phyloP scores from a whole-genome alignment of 345 rosid genomes.

The Gossypium ekmanianum region DNA sequence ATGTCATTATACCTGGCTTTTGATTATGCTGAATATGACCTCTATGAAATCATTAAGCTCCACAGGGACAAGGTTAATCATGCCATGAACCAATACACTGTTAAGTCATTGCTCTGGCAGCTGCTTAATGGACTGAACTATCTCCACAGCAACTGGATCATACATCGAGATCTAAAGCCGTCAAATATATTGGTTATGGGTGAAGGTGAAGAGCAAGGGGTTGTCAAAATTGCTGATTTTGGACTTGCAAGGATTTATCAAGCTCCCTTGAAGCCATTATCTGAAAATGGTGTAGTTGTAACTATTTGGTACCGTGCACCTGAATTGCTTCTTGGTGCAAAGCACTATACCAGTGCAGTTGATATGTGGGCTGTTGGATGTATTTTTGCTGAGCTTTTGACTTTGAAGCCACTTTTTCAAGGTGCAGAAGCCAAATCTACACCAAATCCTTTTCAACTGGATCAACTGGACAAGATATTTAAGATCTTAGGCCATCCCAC shows the following conservation, averaged over 20 bases:
- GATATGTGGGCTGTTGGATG: slow-evolving; percentile 99
- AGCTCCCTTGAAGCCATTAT: slow-evolving; percentile 80
- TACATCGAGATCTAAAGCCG: slow-evolving; percentile 96
- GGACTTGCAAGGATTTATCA: slow-evolving; percentile 96
- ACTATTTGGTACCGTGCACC: slow-evolving; percentile 99
- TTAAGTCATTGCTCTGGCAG: slow-evolving; percentile 97
- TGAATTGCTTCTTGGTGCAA: slow-evolving; percentile 93
- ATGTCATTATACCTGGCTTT: slow-evolving; percentile 97
- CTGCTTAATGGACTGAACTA: slow-evolving; percentile 95
- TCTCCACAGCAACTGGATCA: slow-evolving; percentile 97
- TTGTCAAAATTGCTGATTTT: slow-evolving; percentile 93
- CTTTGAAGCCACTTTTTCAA: slow-evolving; percentile 95
- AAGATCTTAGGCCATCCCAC: slow-evolving; percentile 97
- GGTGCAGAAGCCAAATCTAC: slow-evolving; percentile 88
- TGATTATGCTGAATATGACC: slow-evolving; percentile 94
- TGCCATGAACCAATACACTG: slow-evolving; percentile 67
- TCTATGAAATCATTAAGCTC: slow-evolving; percentile 88
- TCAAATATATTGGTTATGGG: slow-evolving; percentile 99
- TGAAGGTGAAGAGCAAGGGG: slow-evolving; percentile 94
- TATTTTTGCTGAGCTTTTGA: slow-evolving; percentile 92
- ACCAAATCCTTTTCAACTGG: slow-evolving; percentile 85
- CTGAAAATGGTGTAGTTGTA: slow-evolving; percentile 94
- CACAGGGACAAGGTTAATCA: slow-evolving; percentile 81
- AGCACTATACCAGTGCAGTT: slow-evolving; percentile 95
- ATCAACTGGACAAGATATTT: slow-evolving; percentile 98